Base-by-base conservation (phyloP, 2,329 filamentous ascomycete genomes). In the Arachnomyces sp. region DNA sequence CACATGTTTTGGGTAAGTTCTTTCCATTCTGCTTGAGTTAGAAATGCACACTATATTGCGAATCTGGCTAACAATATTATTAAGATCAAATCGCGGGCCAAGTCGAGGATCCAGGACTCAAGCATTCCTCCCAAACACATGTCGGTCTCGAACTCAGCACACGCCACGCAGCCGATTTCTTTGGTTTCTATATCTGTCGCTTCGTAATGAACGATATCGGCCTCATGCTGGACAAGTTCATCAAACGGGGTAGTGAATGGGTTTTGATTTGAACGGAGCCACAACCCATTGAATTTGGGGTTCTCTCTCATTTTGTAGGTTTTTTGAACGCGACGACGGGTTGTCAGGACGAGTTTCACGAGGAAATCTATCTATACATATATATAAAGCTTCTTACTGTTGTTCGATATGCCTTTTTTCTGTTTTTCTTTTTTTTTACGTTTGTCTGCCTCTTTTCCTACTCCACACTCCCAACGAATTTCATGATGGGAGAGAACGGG, bases 231-330 rank as follows among this genome's bases (percentile, higher is more conserved):
- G 92, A 98, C 62, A 98, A 96, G 61, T 96, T 92, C 57, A 82
- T 98, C 61, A 98, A 98, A 72, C 79, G 89, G 50, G 89, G 90
- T 16, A 94, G 84, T 53, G 90, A 98, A 71, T 98, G 90, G 90
- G 88, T 95, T 39, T 63, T 82, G 46, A 66, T 73, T 40, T 80
- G 44, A 55, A 25, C 21, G 21, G 9, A 25, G 9, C 21, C 9
- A 25, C 21, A 5, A 25, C 5, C 21, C 5, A 5, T 9, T 5
- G 21, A 9, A 9, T 25, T 25, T n/a, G n/a, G 21, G 21, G 21
- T 25, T 25, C 5, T 25, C 9, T 9, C 9, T 25, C 5, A 25
- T 25, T 5, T 25, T 25, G 5, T 25, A 25, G 21, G 21, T 9
- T 25, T 25, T 25, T 25, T 25, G 21, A 25, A 25, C 21, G 21